Percentiles rank a stretch among this genome's conserved stretches.
phyloP scores from a whole-genome alignment of 768 basidiomycete species.

The Rhodotorula babjevae region DNA sequence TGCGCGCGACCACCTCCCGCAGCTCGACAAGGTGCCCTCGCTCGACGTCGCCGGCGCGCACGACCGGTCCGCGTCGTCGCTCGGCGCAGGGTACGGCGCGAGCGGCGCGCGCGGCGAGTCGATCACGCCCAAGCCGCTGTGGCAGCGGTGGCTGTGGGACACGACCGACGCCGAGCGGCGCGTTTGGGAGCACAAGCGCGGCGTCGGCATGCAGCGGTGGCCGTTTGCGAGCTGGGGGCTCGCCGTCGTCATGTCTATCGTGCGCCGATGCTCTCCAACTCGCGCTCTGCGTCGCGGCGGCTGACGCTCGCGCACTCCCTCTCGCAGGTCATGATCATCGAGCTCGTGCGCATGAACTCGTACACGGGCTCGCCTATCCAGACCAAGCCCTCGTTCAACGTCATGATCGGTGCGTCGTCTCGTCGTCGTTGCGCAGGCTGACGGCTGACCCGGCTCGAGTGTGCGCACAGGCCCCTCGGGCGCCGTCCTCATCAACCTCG shows the following conservation, averaged over 20 bases:
- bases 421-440: too few relatives aligned
- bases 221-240: conserved; percentile 66
- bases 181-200: conserved; percentile 81
- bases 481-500: conserved; percentile 75
- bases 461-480: conserved; percentile 60
- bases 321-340: conserved; percentile 67
- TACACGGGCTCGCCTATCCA: conserved; percentile 79
- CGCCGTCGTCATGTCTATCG: conserved; percentile 35
- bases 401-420: conserved; percentile 61
- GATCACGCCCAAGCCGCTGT: conserved; percentile 21
- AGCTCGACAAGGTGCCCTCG: conserved; percentile 28
- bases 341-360: conserved; percentile 68
- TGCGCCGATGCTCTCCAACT: background rate
- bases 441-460: background rate
- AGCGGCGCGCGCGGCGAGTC: background rate
- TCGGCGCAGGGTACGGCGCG: background rate
- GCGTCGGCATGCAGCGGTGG: conserved; percentile 73
- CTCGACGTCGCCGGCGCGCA: conserved; percentile 24
- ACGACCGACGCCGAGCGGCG: conserved; percentile 57
- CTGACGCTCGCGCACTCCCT: too few relatives aligned
- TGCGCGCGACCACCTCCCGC: background rate
- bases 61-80: conserved; percentile 2
- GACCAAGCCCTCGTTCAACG: conserved; percentile 75
- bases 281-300: background rate
- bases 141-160: conserved; percentile 39